Conservation (phyloP, 1,284 basidiomycete genomes). For the Singerocomus inundabilis region DNA sequence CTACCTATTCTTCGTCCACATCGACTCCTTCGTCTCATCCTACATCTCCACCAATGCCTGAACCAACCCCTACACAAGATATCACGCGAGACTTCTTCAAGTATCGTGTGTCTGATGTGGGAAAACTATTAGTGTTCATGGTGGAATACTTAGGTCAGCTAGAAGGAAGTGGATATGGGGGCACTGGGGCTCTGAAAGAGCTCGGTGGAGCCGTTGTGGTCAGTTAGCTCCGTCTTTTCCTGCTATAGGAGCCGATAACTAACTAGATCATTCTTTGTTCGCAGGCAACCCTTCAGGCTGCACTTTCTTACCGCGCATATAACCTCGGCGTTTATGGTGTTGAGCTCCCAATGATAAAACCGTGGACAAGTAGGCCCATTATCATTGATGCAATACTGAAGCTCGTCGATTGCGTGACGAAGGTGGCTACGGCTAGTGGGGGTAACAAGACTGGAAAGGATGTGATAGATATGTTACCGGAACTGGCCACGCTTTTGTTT, state of each 20-base stretch:
- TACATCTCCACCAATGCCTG: conserved; percentile 10
- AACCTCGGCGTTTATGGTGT: conserved; percentile 78
- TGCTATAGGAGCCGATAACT: not conserved
- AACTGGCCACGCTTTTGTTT: conserved; percentile 70
- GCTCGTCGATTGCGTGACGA: conserved; percentile 71
- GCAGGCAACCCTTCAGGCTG: conserved; percentile 72
- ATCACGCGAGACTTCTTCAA: conserved; percentile 86
- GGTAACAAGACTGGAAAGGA: conserved; percentile 41
- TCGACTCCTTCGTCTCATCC: conserved; percentile 13
- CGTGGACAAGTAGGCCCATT: conserved; percentile 79
- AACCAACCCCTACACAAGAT: conserved; percentile 54
- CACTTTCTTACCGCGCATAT: conserved; percentile 71
- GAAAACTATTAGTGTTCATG: conserved; percentile 54
- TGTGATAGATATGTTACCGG: conserved; percentile 56
- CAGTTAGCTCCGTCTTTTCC: conserved; percentile 24
- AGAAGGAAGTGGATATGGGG: conserved; percentile 26
- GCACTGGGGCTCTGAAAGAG: conserved; percentile 28
- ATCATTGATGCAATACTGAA: conserved; percentile 71
- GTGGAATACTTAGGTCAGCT: conserved; percentile 36
- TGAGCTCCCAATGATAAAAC: conserved; percentile 64
- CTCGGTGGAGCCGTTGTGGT: conserved; percentile 59
- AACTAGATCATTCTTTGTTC: not conserved
- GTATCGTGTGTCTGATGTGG: conserved; percentile 60
- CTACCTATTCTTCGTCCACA: conserved; percentile 59
- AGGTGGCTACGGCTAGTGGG: conserved; percentile 26